Evolutionary conservation across 805 yeast species (phyloP).

Genomic region (Zygoascus tannicola): DNA sequence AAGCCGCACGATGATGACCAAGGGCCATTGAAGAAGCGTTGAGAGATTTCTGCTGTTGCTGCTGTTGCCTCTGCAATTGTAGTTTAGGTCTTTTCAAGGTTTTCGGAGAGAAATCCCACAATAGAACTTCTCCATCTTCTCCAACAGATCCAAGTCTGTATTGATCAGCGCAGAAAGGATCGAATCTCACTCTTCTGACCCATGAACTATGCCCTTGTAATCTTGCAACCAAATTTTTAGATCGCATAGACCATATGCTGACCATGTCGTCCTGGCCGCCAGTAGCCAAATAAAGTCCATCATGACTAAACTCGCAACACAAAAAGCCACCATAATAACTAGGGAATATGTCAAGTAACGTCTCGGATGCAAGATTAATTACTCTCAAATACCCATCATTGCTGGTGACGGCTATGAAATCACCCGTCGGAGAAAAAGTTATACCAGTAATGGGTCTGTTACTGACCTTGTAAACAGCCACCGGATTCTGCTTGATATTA

Average conservation of each 20-base stretch:
- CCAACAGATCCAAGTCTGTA: conserved; percentile 47
- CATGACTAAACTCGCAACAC: conserved; percentile 45
- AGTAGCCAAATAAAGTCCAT: conserved; percentile 36
- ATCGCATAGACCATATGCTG: conserved; percentile 33
- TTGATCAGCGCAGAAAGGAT: conserved; percentile 30
- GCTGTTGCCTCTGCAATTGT: background rate
- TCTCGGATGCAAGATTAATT: conserved; percentile 40
- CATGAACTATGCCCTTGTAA: conserved; percentile 47
- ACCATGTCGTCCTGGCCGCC: conserved; percentile 51
- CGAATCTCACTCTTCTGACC: conserved; percentile 40
- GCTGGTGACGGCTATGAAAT: conserved; percentile 31
- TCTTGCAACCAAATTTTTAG: conserved; percentile 26
- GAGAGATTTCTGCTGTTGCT: background rate
- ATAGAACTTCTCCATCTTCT: conserved; percentile 43
- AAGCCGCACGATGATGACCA: background rate
- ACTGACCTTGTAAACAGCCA: conserved; percentile 57
- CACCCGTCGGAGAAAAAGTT: conserved; percentile 33
- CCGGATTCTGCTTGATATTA: conserved; percentile 30
- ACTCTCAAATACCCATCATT: conserved; percentile 59
- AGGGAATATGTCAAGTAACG: conserved; percentile 44
- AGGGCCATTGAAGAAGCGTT: background rate
- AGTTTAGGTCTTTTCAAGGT: conserved; percentile 25
- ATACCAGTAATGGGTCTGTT: conserved; percentile 47
- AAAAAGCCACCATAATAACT: conserved; percentile 59
- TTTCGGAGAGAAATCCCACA: conserved; percentile 48